Base-by-base conservation (phyloP, 805 yeast species). In the Saccharomycopsis capsularis region DNA sequence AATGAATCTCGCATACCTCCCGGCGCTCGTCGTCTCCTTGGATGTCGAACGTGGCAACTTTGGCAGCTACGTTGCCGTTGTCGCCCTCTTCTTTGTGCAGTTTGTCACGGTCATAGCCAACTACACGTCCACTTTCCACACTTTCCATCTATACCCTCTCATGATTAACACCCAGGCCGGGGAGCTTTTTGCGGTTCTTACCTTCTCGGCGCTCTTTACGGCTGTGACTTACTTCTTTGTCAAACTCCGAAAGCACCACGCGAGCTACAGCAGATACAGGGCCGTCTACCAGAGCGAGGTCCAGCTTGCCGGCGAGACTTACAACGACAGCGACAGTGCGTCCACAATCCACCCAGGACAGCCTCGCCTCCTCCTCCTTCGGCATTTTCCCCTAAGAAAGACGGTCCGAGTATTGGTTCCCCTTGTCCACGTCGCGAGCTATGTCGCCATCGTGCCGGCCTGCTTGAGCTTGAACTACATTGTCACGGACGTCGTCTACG, bases 31-130 rank as follows among this genome's bases (percentile, higher is more conserved):
- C 6, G 9, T 23, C 13, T 24, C 18, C 13, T 35, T 40, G n/a
- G 48, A 34, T 37, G 11, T 27, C 15, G 42, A 25, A 25, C 19
- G 24, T 18, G 16, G 29, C 11, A 45, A 45, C 48, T 45, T 45
- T 19, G 4, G 22, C 35, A 25, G 23, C n/a, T 45, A 9, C 3
- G 15, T 19, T 27, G 48, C 48, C 16, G 18, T 45, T 11, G n/a
- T 45, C 38, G 9, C 7, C n/a, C n/a, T 45, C 6, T 22, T 38
- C 13, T 24, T 39, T 9, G 4, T 23, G 16, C 38, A 45, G 22
- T 29, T 39, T 13, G 16, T 38, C 13, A 4, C 30, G 18, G 15
- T 45, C 21, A 24, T 45, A 18, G 24, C 25, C 37, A 40, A 40
- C 25, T 45, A 38, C 39, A 22, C 39, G 7, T 39, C 44, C n/a